Base-by-base conservation (phyloP, 2,329 filamentous ascomycete species). In the Nothomitra cinnamomea region DNA sequence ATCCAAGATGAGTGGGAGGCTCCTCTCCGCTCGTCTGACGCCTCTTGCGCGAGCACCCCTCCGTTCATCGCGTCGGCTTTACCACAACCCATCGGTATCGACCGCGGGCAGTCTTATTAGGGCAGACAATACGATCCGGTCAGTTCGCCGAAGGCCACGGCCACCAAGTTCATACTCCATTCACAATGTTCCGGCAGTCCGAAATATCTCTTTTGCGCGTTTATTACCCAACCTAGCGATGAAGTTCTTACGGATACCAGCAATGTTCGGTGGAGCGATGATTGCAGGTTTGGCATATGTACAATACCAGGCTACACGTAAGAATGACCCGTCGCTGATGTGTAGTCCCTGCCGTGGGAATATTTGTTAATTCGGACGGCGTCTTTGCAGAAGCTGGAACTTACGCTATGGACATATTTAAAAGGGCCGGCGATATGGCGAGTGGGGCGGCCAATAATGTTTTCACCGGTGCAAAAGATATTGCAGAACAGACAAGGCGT, bases 301-400 rank as follows among this genome's bases (percentile, higher is more conserved):
- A 50, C 92, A 98, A 65, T 96, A 98, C 65, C 92, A 98, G 69
- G 90, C 92, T 58, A 81, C 83, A 54, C 85, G 85, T 89, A 76
- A 58, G 85, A 8, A 49, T 19, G 13, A 4, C 8, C 32, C 19
- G 25, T 32, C 8, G 6, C 32, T 49, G 19, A 24, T n/a, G 28
- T 40, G 17, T 22, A 15, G n/a, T 35, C 15, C 17, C 41, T 41
- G 15, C n/a, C 22, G 19, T 12, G 35, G 22, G 17, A 24, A 28
- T 32, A 19, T 28, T 24, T 58, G 24, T n/a, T 10, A 54, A n/a
- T 24, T 12, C 1, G 56, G 28, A 12, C 32, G 22, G 43, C 6
- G n/a, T 49, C 21, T n/a, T 21, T 2, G 21, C 21, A 78, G 80
- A 87, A 72, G 83, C 85, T 21, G 85, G 84, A 56, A 87, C 78